These are phyloP conservation scores for Colletotrichum spinosum DNA, from an alignment of 2,329 filamentous ascomycete species.

Conservation along the genomic window DNA sequence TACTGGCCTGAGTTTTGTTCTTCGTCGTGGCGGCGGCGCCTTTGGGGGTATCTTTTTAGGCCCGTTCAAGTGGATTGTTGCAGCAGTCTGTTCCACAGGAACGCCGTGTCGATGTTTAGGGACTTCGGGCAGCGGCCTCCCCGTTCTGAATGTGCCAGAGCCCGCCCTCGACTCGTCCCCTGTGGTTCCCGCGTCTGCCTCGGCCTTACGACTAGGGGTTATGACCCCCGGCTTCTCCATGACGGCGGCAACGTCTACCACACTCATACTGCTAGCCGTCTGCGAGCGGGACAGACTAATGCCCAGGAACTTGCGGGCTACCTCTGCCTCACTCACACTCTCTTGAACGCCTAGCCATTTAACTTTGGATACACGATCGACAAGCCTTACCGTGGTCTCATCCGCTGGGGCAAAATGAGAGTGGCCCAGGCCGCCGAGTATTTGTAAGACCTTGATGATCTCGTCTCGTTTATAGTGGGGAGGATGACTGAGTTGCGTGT, in stretches of 20 bases:
- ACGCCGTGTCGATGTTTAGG: constrained; percentile 68
- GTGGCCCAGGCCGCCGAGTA: constrained; percentile 75
- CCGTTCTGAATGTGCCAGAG: constrained; percentile 46
- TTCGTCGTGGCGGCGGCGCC: constrained; percentile 59
- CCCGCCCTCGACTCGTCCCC: constrained; percentile 41
- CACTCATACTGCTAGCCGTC: constrained; percentile 79
- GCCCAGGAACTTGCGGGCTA: constrained; percentile 72
- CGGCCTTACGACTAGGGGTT: constrained; percentile 75
- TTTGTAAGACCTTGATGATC: constrained; percentile 78
- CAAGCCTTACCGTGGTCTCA: constrained; percentile 81
- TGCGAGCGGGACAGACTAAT: constrained; percentile 76
- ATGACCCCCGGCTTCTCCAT: constrained; percentile 86
- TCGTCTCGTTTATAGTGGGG: constrained; percentile 94
- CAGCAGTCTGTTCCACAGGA: constrained; percentile 51
- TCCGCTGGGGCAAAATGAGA: constrained; percentile 85
- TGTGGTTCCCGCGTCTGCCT: constrained; percentile 42
- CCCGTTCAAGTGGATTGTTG: constrained; percentile 45
- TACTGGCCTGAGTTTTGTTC: constrained; percentile 52
- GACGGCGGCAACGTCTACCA: constrained; percentile 81
- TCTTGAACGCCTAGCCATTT: constrained; percentile 69
- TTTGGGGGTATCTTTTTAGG: constrained; percentile 58
- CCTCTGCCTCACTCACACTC: constrained; percentile 55
- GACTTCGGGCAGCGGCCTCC: constrained; percentile 64
- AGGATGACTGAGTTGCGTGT: constrained; percentile 88
- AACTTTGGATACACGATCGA: constrained; percentile 79